These are phyloP conservation scores for Plasmodium inui DNA, from an alignment of 169 alveolate genomes.

Conservation along the genomic window DNA sequence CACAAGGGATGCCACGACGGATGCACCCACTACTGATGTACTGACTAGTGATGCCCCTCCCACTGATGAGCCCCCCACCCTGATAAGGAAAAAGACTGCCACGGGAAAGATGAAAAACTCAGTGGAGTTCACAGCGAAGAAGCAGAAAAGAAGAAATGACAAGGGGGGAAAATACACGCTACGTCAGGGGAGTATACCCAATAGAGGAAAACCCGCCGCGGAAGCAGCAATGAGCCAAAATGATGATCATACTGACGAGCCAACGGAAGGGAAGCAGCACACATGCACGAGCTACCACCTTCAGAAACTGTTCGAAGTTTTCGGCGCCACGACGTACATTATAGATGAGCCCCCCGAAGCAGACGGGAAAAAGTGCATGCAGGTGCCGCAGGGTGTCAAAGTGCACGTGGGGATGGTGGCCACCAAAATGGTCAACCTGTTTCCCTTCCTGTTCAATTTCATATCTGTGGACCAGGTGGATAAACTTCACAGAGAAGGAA, in stretches of 20 bases:
- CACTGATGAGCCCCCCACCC: not conserved
- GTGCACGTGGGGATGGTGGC: not conserved
- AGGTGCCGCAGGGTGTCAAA: not conserved
- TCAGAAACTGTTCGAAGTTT: slow-evolving; percentile 21
- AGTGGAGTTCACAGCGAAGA: not conserved
- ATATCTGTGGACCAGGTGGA: slow-evolving; percentile 24
- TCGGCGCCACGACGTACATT: not conserved
- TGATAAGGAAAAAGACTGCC: not conserved
- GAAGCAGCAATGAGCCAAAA: not conserved
- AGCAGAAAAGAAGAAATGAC: not conserved
- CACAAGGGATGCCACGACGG: not conserved
- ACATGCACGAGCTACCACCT: slow-evolving; percentile 1
- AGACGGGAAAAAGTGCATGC: not conserved
- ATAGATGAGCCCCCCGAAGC: slow-evolving; percentile 15
- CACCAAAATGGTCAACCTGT: slow-evolving; percentile 1
- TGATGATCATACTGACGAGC: not conserved
- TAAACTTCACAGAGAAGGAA: not conserved
- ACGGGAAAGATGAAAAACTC: not conserved
- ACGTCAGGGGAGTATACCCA: not conserved
- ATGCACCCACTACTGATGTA: not conserved
- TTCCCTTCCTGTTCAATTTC: not conserved
- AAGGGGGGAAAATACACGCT: not conserved
- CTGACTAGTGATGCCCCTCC: not conserved
- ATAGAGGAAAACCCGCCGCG: not conserved
- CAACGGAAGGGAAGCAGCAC: not conserved